Evolutionary conservation across 2,329 filamentous ascomycete species (phyloP).

Genomic region (Penicillium sumatraense): DNA sequence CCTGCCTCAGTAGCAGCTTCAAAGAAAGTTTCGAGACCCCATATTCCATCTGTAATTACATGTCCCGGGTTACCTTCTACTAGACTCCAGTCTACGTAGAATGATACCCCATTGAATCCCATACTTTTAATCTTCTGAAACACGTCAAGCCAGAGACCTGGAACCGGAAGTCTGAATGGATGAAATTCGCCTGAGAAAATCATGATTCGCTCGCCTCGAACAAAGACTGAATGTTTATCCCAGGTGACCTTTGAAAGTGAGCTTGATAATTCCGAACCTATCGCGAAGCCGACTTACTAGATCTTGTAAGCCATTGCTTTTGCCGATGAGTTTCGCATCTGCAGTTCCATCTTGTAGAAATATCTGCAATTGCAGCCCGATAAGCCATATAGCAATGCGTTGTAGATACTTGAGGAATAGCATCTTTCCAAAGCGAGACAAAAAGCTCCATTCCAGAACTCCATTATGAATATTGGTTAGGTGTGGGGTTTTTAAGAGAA

Average conservation of each 20-base stretch:
- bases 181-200: constrained; percentile 75
- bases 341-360: background rate
- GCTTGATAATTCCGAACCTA: too few species aligned
- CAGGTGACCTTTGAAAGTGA: constrained; percentile 11
- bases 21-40: constrained; percentile 62
- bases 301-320: background rate
- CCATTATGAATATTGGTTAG: background rate
- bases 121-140: constrained; percentile 81
- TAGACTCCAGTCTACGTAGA: constrained; percentile 50
- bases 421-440: background rate
- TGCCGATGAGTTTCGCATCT: background rate
- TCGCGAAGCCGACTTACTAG: background rate
- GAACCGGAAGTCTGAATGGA: constrained; percentile 65
- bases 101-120: constrained; percentile 76
- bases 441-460: background rate
- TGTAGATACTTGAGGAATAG: background rate
- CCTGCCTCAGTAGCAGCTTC: constrained; percentile 13
- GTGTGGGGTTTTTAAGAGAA: background rate
- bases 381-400: background rate
- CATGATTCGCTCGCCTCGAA: constrained; percentile 69
- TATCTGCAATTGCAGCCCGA: background rate
- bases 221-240: constrained; percentile 29
- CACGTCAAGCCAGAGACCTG: constrained; percentile 68
- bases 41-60: constrained; percentile 68
- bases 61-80: constrained; percentile 70